These are phyloP conservation scores for Colletotrichum sp. DNA, from an alignment of 2,329 filamentous ascomycete species.

Conservation along the genomic window DNA sequence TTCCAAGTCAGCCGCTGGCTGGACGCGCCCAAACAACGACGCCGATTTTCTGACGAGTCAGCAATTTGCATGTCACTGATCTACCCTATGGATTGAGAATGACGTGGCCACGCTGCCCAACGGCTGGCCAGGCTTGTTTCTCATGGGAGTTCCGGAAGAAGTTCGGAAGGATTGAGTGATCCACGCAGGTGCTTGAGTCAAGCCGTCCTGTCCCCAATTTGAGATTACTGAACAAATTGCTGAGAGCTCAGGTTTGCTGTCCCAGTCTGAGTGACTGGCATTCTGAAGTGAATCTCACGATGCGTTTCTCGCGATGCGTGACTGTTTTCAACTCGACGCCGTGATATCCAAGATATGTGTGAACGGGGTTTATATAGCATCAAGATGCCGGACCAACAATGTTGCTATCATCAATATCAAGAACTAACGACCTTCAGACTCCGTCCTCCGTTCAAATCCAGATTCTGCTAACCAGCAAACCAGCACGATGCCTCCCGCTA, in stretches of 20 bases:
- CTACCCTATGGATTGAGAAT: neutral
- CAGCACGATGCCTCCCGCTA: neutral
- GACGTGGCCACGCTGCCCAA: neutral
- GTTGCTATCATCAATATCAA: neutral
- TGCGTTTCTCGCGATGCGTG: neutral
- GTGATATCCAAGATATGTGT: neutral
- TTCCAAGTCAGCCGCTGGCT: neutral
- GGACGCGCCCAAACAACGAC: neutral
- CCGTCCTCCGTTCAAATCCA: neutral
- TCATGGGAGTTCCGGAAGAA: fast-evolving
- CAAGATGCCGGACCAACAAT: neutral
- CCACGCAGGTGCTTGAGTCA: neutral
- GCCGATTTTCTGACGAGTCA: neutral
- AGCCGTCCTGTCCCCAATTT: neutral
- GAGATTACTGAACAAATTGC: too few species aligned
- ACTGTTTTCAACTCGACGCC: neutral
- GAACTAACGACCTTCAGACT: too few species aligned
- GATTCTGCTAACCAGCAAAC: neutral
- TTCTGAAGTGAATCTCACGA: neutral
- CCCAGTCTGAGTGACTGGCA: neutral
- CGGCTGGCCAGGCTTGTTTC: neutral
- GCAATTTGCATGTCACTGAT: neutral
- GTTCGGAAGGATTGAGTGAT: neutral
- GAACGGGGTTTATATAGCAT: neutral
- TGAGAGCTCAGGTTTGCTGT: too few species aligned